These are phyloP conservation scores for Zizania latifolia DNA, from an alignment of 176 grass and related monocot species.

Conservation along the genomic window DNA sequence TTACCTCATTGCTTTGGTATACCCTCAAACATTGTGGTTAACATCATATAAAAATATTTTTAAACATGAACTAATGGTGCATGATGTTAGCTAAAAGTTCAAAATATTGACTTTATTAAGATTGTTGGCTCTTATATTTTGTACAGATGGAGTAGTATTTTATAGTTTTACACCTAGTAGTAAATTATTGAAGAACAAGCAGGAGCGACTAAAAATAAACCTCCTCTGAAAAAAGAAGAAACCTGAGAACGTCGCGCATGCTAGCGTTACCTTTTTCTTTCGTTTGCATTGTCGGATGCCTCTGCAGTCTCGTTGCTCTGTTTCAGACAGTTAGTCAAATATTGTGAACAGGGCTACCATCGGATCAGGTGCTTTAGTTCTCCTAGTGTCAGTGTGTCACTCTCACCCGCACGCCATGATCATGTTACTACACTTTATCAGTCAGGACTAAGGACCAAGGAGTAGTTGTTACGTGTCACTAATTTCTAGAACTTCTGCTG, in stretches of 20 bases:
- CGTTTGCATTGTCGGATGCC: neutral
- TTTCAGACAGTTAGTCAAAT: constrained; percentile 20
- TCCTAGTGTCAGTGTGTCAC: neutral
- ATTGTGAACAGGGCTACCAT: neutral
- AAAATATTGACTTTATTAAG: too few relatives aligned
- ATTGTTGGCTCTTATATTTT: too few relatives aligned
- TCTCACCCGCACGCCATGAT: neutral
- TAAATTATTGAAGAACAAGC: neutral
- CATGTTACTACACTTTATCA: neutral
- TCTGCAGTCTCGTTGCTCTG: neutral
- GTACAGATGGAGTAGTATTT: too few relatives aligned
- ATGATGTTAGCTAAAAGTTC: too few relatives aligned
- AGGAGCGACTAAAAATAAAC: too few relatives aligned
- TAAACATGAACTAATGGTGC: too few relatives aligned
- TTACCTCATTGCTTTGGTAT: neutral
- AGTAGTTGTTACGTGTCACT: too few relatives aligned
- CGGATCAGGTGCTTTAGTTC: neutral
- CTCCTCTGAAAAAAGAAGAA: too few relatives aligned
- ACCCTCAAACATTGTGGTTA: neutral
- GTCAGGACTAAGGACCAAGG: too few relatives aligned
- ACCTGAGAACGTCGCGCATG: too few relatives aligned
- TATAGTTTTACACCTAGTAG: neutral
- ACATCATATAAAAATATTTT: too few relatives aligned
- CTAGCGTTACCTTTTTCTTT: neutral
- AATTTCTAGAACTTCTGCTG: neutral